phyloP scores from a whole-genome alignment of 2,329 filamentous ascomycete genomes.

The Byssochlamys sp. region DNA sequence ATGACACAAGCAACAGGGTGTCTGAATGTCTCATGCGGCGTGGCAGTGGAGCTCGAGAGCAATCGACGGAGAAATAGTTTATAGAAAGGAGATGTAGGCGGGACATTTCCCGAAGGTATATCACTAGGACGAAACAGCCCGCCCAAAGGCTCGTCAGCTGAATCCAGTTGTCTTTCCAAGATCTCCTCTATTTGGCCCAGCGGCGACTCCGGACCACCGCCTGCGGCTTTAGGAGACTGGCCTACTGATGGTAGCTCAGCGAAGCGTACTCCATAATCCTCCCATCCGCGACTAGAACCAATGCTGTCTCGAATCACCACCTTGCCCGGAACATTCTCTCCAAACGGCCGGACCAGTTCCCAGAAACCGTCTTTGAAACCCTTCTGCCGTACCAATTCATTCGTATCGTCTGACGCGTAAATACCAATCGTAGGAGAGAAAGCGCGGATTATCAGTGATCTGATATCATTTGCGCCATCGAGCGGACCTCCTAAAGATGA shows the following conservation, averaged over 20 bases:
- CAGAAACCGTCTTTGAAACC: slow-evolving; percentile 74
- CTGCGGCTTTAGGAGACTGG: slow-evolving; percentile 25
- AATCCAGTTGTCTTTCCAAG: slow-evolving; percentile 67
- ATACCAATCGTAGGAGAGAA: slow-evolving; percentile 86
- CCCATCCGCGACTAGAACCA: slow-evolving; percentile 70
- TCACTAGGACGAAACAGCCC: slow-evolving; percentile 21
- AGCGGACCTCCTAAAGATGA: slow-evolving; percentile 45
- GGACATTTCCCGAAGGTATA: slow-evolving; percentile 15
- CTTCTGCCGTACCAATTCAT: slow-evolving; percentile 69
- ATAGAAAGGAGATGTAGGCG: slow-evolving; percentile 65
- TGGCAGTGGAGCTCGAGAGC: slow-evolving; percentile 66
- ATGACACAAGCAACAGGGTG: slow-evolving; percentile 93
- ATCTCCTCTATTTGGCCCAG: slow-evolving; percentile 64
- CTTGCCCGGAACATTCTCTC: slow-evolving; percentile 76
- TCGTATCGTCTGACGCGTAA: slow-evolving; percentile 76
- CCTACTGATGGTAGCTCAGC: slow-evolving; percentile 53
- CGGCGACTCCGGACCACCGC: slow-evolving; percentile 27
- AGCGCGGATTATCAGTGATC: slow-evolving; percentile 63
- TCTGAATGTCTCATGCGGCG: slow-evolving; percentile 82
- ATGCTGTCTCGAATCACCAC: slow-evolving; percentile 84
- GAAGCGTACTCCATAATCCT: slow-evolving; percentile 86
- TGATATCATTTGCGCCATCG: slow-evolving; percentile 46
- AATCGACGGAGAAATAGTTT: slow-evolving; percentile 73
- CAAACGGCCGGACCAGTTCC: slow-evolving; percentile 81
- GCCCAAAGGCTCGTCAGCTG: slow-evolving; percentile 52